phyloP scores from a whole-genome alignment of 2,329 filamentous ascomycete species.

The Penicillium sp. region DNA sequence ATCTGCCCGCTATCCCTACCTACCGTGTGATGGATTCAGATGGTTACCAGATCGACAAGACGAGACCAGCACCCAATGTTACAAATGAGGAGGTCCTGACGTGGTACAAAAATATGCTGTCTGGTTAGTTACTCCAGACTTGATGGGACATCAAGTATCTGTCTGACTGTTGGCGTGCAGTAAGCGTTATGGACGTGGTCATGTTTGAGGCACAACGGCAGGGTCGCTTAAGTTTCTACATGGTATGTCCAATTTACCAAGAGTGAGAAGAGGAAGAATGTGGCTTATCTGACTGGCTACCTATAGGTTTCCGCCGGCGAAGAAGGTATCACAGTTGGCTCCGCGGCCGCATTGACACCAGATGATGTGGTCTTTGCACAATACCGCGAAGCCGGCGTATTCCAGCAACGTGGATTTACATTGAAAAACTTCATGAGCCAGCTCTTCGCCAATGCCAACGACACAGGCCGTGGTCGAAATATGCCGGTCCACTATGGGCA shows the following conservation, averaged over 20 bases:
- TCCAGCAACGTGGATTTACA: conserved; percentile 78
- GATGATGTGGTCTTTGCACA: conserved; percentile 88
- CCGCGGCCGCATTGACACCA: conserved; percentile 70
- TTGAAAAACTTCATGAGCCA: conserved; percentile 90
- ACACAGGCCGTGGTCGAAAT: conserved; percentile 72
- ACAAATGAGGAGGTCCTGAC: conserved; percentile 52
- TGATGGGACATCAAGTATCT: too few relatives aligned
- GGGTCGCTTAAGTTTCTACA: conserved; percentile 90
- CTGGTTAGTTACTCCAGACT: conserved; percentile 31
- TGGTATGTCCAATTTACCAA: conserved; percentile 49
- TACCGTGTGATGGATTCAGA: conserved; percentile 88
- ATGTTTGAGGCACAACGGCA: conserved; percentile 98
- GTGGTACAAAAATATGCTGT: conserved; percentile 58
- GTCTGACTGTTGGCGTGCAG: conserved; percentile 27
- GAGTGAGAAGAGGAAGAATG: accelerated
- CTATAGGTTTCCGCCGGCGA: conserved; percentile 66
- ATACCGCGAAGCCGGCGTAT: conserved; percentile 87
- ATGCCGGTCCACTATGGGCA: conserved; percentile 98
- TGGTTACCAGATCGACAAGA: conserved; percentile 67
- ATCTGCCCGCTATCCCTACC: conserved; percentile 69
- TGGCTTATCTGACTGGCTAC: background rate
- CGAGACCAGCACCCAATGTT: conserved; percentile 57
- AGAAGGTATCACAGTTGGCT: conserved; percentile 86
- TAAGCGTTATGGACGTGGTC: conserved; percentile 85
- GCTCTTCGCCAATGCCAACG: conserved; percentile 76